Evolutionary conservation across 108 stramenopile genomes (phyloP).

Genomic region (Phaeodactylum tricornutum): DNA sequence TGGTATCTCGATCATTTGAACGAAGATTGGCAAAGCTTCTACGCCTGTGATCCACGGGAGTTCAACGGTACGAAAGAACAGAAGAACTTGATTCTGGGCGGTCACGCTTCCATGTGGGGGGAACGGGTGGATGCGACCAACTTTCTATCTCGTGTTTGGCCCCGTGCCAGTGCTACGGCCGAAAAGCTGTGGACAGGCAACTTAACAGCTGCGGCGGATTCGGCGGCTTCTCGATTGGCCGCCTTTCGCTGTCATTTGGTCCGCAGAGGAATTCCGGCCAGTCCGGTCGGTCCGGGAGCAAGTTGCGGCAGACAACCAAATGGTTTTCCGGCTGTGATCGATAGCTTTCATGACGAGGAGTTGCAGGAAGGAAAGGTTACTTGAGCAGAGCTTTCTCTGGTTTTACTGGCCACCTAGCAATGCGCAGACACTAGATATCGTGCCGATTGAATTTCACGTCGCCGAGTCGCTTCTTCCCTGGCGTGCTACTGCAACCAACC

Average conservation of each 20-base stretch:
- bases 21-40: slow-evolving; percentile 28
- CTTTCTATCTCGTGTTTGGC: slow-evolving; percentile 46
- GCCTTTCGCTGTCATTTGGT: slow-evolving; percentile 36
- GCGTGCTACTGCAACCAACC: too few relatives aligned
- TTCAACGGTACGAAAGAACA: slow-evolving; percentile 21
- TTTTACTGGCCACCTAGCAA: too few relatives aligned
- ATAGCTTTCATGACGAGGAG: too few relatives aligned
- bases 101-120: slow-evolving; percentile 66
- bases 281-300: slow-evolving; percentile 32
- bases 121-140: slow-evolving; percentile 56
- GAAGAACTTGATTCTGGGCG: slow-evolving; percentile 43
- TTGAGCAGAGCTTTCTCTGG: too few relatives aligned
- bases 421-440: too few relatives aligned
- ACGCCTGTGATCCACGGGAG: slow-evolving; percentile 33
- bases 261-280: slow-evolving; percentile 22
- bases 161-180: slow-evolving; percentile 39
- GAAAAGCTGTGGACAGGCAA: slow-evolving; percentile 66
- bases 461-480: too few relatives aligned
- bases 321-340: too few relatives aligned
- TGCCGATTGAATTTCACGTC: too few relatives aligned
- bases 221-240: too few relatives aligned
- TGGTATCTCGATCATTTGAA: slow-evolving; percentile 66
- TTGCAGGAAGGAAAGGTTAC: too few relatives aligned
- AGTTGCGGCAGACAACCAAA: too few relatives aligned
- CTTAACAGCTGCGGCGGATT: too few relatives aligned